Evolutionary conservation across 1,139 yeast species (phyloP).

Genomic region (Yamadazyma kanchanaburiensis): DNA sequence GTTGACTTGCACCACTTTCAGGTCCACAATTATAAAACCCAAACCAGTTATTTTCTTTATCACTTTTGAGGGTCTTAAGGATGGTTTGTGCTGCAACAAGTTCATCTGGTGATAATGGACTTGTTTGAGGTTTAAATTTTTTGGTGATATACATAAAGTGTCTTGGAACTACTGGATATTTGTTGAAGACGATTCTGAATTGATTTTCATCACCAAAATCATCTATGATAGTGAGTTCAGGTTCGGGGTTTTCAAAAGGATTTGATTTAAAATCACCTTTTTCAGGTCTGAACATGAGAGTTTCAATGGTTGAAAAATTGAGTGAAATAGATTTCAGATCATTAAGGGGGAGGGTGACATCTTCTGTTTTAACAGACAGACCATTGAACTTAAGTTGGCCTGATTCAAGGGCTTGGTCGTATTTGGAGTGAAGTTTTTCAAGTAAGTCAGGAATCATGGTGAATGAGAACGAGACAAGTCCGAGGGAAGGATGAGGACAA

Average conservation of each 20-base stretch:
- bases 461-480: no score
- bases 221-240: constrained; percentile 61
- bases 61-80: constrained; percentile 26
- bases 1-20: constrained; percentile 87
- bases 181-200: constrained; percentile 71
- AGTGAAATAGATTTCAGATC: constrained; percentile 12
- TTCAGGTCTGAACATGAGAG: constrained; percentile 60
- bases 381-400: constrained; percentile 32
- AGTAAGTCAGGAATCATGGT: no score
- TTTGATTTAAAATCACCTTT: constrained; percentile 39
- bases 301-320: constrained; percentile 31
- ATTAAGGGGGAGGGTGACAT: constrained; percentile 15
- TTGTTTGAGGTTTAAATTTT: constrained; percentile 64
- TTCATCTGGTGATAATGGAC: constrained; percentile 70
- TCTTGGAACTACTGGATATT: constrained; percentile 76
- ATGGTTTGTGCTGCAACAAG: constrained; percentile 56
- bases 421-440: constrained; percentile 19
- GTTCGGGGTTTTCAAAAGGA: constrained; percentile 83
- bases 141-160: constrained; percentile 80
- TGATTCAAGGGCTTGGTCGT: constrained; percentile 23
- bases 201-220: constrained; percentile 45
- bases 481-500: no score
- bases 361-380: constrained; percentile 20
- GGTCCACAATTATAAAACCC: constrained; percentile 89
- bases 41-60: constrained; percentile 39